Base-by-base conservation (phyloP, 139 green algal species). In the Pedinophyceae sp. region DNA sequence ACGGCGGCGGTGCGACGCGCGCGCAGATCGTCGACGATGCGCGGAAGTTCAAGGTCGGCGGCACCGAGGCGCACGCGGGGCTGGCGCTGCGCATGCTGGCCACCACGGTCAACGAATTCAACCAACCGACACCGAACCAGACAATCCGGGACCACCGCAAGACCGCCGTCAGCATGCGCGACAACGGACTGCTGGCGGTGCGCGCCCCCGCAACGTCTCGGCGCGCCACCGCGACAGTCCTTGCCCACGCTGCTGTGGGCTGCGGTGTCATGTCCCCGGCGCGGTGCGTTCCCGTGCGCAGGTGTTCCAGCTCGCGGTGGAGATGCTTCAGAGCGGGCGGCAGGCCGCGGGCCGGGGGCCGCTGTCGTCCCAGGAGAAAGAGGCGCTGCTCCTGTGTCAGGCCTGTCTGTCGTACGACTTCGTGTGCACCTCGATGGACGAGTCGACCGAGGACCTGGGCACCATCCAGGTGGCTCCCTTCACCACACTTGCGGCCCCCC, bases 381-480 rank as follows among this genome's bases (percentile, higher is more conserved):
- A 55, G 26, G 26, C 25, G 26, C 27, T 75, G 1, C 16, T 4
- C 17, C 70, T 97, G 48, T 76, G 82, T 2, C 71, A 95, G 19
- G 67, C 62, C 34, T 96, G 87, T 65, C 73, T 97, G 23, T 94
- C 81, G 7, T 98, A 89, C 59, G 90, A 98, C 68, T 98, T 98
- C 77, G 85, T 98, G 47, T 89, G 91, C 30, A 96, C 90, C 0
- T 93, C 77, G 52, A 30, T 94, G 55, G 90, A 98, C 59, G 90
- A 98, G 57, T 87, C 73, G 1, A 67, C 75, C 13, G 90, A 98
- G 49, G 91, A 98, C 58, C 60, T 97, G 28, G 82, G 76, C 29
- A 97, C 86, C 22, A 97, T 97, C 50, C 89, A 97, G 77, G 87
- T 86, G 4, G 63, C 67, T 1, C 41, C 38, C 52, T 25, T n/a